Evolutionary conservation across 208 protist species (phyloP), one percentile per base, ranked within the genome.

Genomic region (Leptomonas pyrrhocoris): DNA sequence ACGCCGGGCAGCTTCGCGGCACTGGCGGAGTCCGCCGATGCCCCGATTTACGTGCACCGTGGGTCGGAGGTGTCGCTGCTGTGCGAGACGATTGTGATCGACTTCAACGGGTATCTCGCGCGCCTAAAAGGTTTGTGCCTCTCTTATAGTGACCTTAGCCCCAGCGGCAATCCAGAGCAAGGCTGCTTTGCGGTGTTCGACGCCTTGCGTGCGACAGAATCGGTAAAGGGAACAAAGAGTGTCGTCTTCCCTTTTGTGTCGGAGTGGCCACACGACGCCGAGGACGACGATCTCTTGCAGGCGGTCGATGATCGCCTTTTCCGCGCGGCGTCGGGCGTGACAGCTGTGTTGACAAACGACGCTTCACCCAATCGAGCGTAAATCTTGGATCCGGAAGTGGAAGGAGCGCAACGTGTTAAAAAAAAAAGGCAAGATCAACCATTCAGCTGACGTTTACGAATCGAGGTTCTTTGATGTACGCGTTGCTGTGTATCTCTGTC

Each of bases 271-370:
- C 60, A 77, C 43, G 63, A 74, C 25, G 48, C 30, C 2, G 74
- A 61, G 2, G 74, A 90, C 49, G 51, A 45, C 6, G 90, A 96
- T 25, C 72, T 96, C 28, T 54, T 95, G 31, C 85, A 51, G 4
- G 92, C 94, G 12, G 87, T 97, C 9, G 90, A 96, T 51, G 94
- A 97, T 73, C 81, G 94, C 23, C 74, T 97, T 1, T 96, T 96
- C 62, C 90, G 94, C 38, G 92, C 94, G 4, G 94, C 94, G 13
- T 97, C 94, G 12, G 94, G 94, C 51, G 74, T 79, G 55, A 80
- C 89, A 5, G 92, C 86, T 8, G 40, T 74, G 23, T 43, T 82
- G 42, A 77, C 43, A 8, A 77, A 77, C 48, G 63, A 72, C 56
- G 56, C 58, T n/a, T 30, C 50, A 13, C 25, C 54, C 21, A 31